Conservation (phyloP, 352 stramenopile species). For the Stramenopiles sp. region DNA sequence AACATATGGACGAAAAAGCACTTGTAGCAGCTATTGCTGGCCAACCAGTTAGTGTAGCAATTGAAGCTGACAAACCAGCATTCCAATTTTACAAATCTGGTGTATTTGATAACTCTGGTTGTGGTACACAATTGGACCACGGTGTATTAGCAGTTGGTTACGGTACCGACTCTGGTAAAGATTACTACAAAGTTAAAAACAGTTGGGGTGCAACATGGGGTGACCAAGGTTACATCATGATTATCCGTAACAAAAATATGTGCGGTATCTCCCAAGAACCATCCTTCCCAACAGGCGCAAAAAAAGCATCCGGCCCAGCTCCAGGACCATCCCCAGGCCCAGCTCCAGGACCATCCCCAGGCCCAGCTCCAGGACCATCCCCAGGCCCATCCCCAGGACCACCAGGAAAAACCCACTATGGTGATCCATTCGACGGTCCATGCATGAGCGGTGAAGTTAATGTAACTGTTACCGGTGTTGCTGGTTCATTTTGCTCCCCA, state of each 20-base stretch:
- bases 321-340: too few species aligned
- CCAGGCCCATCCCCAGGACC: background rate
- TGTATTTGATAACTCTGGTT: conserved; percentile 48
- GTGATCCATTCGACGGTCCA: conserved; percentile 14
- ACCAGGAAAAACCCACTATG: conserved; percentile 23
- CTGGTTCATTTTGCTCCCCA: conserved; percentile 22
- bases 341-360: too few species aligned
- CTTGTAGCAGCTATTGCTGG: conserved; percentile 67
- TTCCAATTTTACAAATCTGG: conserved; percentile 93
- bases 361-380: too few species aligned
- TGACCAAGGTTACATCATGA: conserved; percentile 45
- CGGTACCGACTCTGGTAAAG: conserved; percentile 53
- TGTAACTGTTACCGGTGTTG: conserved; percentile 22
- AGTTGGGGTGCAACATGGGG: conserved; percentile 54
- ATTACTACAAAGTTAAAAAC: conserved; percentile 85
- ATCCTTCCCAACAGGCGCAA: conserved; percentile 37
- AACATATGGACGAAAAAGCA: conserved; percentile 44
- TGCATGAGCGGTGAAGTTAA: conserved; percentile 21
- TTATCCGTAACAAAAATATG: conserved; percentile 52
- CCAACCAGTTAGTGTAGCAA: conserved; percentile 75
- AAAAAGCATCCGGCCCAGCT: background rate
- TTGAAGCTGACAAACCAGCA: conserved; percentile 69
- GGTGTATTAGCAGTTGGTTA: conserved; percentile 77
- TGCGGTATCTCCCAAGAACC: conserved; percentile 60
- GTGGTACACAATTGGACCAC: conserved; percentile 76